Evolutionary conservation across 768 basidiomycete species (phyloP).

Genomic region (Psilocybe cubensis): DNA sequence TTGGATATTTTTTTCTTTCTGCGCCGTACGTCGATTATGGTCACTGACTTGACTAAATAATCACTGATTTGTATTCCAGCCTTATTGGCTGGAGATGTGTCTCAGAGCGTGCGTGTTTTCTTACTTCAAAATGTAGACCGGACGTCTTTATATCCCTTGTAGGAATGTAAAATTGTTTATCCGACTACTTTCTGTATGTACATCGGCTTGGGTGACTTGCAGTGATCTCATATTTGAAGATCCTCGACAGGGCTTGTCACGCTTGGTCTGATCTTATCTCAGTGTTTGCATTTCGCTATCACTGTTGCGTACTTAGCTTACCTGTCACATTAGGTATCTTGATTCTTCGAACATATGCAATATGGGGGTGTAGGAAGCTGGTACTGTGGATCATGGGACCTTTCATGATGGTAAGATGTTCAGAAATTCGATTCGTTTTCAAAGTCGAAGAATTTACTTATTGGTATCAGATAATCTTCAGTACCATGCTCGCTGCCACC

Average conservation of each 20-base stretch:
- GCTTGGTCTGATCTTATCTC: not conserved
- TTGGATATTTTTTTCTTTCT: slow-evolving; percentile 3
- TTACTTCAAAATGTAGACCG: not conserved
- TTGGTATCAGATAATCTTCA: not conserved
- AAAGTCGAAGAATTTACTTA: not conserved
- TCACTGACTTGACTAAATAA: no score
- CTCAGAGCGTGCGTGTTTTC: not conserved
- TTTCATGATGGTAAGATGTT: not conserved
- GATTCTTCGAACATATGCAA: slow-evolving; percentile 6
- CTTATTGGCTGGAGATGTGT: not conserved
- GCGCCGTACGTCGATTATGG: slow-evolving; percentile 1
- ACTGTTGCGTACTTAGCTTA: no score
- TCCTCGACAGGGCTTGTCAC: not conserved
- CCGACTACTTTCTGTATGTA: not conserved
- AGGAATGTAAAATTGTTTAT: not conserved
- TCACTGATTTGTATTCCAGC: not conserved
- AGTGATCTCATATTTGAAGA: not conserved
- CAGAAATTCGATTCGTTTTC: not conserved
- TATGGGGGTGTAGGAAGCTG: slow-evolving; percentile 1
- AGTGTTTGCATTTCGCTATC: not conserved
- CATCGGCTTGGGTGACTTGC: not conserved
- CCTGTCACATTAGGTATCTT: not conserved
- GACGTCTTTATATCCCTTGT: not conserved
- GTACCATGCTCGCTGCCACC: not conserved
- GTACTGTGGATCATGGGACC: slow-evolving; percentile 4